Percentiles rank a stretch among this genome's conserved stretches.
Evolutionary conservation across 2,329 filamentous ascomycete species (phyloP).

Genomic region (Colletotrichum sp.): DNA sequence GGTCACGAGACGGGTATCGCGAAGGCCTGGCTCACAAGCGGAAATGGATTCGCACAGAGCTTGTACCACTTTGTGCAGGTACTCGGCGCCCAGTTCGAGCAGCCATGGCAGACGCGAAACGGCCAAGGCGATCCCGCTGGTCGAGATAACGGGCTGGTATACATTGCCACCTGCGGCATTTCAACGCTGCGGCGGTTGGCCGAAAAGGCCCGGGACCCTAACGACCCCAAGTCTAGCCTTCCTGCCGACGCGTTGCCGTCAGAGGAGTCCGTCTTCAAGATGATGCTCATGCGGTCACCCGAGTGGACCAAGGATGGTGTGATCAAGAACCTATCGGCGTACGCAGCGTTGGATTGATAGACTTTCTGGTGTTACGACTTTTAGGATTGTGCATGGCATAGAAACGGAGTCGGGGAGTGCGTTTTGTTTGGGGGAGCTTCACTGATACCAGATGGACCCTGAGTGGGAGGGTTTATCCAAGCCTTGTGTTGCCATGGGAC

Average conservation of each 20-base stretch:
- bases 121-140: constrained; percentile 28
- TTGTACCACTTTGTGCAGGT: constrained; percentile 78
- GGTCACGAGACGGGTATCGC: constrained; percentile 76
- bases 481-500: not conserved
- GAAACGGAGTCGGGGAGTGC: not conserved
- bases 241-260: constrained; percentile 69
- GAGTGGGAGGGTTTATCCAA: not conserved
- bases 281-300: constrained; percentile 67
- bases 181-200: constrained; percentile 71
- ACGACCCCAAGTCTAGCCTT: constrained; percentile 52
- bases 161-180: constrained; percentile 72
- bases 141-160: constrained; percentile 56
- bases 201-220: constrained; percentile 70
- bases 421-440: not conserved
- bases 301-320: constrained; percentile 70
- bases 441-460: not conserved
- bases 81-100: constrained; percentile 69
- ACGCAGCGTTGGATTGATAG: constrained; percentile 54
- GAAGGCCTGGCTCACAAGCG: constrained; percentile 80
- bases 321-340: constrained; percentile 71
- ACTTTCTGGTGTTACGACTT: not conserved
- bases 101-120: constrained; percentile 37
- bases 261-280: constrained; percentile 70
- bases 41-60: constrained; percentile 83
- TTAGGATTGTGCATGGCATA: constrained; percentile 1